A percentile compares a stretch with the other conserved stretches of the same genome.
phyloP scores from a whole-genome alignment of 805 yeast genomes.

The Yarrowia keelungensis region DNA sequence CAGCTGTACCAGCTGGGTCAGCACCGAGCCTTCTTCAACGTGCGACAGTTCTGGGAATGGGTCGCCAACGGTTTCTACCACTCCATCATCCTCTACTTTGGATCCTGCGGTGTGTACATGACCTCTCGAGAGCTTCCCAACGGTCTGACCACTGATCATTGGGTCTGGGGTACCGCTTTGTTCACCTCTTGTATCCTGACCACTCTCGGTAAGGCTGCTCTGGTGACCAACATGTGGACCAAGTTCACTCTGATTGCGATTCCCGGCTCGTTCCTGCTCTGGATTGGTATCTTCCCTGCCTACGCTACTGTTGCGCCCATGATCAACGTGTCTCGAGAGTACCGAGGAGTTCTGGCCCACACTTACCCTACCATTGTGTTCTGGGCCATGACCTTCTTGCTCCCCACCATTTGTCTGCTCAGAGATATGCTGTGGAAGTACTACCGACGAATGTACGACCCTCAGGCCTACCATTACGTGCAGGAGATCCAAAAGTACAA shows the following conservation, averaged over 20 bases:
- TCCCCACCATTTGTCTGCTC: conserved; percentile 77
- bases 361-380: conserved; percentile 79
- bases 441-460: conserved; percentile 87
- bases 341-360: conserved; percentile 76
- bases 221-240: conserved; percentile 93
- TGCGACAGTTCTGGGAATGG: conserved; percentile 96
- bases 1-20: conserved; percentile 92
- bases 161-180: conserved; percentile 94
- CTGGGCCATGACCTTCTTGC: conserved; percentile 81
- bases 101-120: conserved; percentile 70
- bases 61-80: conserved; percentile 94
- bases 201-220: conserved; percentile 92
- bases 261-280: conserved; percentile 87
- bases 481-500: conserved; percentile 97
- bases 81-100: conserved; percentile 81
- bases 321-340: conserved; percentile 81
- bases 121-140: conserved; percentile 65
- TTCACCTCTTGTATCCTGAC: conserved; percentile 88
- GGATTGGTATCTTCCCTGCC: conserved; percentile 87
- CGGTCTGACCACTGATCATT: conserved; percentile 82
- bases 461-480: conserved; percentile 92
- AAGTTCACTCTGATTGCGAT: conserved; percentile 89
- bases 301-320: conserved; percentile 87
- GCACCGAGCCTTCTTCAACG: conserved; percentile 85
- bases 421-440: conserved; percentile 95